Base-by-base conservation (phyloP, 805 yeast species). In the Yarrowia bubula region DNA sequence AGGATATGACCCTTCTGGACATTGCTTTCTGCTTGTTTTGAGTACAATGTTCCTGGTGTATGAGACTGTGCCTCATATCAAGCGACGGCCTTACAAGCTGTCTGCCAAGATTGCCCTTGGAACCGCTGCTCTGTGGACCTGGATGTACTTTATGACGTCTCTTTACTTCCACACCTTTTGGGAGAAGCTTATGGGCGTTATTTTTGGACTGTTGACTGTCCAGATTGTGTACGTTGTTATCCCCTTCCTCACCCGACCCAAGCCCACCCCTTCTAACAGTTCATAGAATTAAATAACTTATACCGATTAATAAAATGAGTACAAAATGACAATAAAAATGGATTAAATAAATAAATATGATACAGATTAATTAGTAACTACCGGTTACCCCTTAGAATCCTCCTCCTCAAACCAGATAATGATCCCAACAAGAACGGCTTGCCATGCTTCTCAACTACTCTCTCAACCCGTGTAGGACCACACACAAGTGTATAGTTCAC, bases 1-100 rank as follows among this genome's bases (percentile, higher is more conserved):
- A 0, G 99, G 99, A 0, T 97, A 91, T 73, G 99, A 95, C 77
- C 97, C 98, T 5, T 87, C 93, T 67, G 99, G 99, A 0, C 99
- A 95, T 73, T 87, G 90, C 1, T 95, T 92, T 70, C 74, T 95
- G 46, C 77, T 93, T 50, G 81, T 87, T 5, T 88, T 87, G 66
- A 80, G 90, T 8, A 82, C 87, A 35, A 73, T 87, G 65, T 83
- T 88, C 65, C 71, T 93, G 68, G 78, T 89, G 71, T 84, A 85
- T 65, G 97, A 92, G 72, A 72, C 84, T 8, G 66, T 79, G 22
- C 85, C 83, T 67, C 47, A 55, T 17, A 28, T 55, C 31, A 39
- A 41, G 47, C 46, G 47, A 35, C 47, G 61, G n/a, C 61, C 61
- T 6, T 55, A 39, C 61, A 39, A 39, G 47, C 70, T 73, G 64